A percentile compares a stretch with the other conserved stretches of the same genome.
Conservation (phyloP, 208 protist genomes). For the Wallacemonas sp. region DNA sequence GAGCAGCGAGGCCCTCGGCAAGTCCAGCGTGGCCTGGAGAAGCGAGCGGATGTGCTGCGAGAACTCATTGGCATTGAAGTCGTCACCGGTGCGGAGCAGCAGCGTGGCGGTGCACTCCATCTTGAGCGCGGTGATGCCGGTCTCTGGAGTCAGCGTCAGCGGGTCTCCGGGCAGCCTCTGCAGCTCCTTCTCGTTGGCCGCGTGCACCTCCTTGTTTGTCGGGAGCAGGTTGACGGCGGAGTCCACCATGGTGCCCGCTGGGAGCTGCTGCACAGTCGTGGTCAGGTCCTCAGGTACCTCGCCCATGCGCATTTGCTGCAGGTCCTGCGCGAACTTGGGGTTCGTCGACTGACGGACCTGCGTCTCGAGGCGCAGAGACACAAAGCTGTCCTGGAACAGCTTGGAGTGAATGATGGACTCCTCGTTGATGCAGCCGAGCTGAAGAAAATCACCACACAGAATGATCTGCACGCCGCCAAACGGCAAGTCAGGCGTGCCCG, state of each 20-base stretch:
- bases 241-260: conserved; percentile 82
- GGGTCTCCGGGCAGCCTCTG: conserved; percentile 68
- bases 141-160: conserved; percentile 70
- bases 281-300: conserved; percentile 60
- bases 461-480: conserved; percentile 95
- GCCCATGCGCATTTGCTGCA: conserved; percentile 80
- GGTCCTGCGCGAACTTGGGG: conserved; percentile 63
- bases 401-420: conserved; percentile 65
- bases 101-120: conserved; percentile 80
- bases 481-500: conserved; percentile 80
- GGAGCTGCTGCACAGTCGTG: conserved; percentile 71
- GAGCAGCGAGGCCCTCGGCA: conserved; percentile 74
- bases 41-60: conserved; percentile 71
- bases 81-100: conserved; percentile 72
- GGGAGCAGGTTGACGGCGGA: conserved; percentile 85
- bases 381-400: conserved; percentile 76
- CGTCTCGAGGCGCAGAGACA: conserved; percentile 74
- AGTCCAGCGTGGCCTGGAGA: conserved; percentile 77
- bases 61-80: conserved; percentile 77
- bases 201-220: conserved; percentile 85
- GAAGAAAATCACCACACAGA: conserved; percentile 93
- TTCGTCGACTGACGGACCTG: conserved; percentile 71
- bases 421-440: conserved; percentile 90
- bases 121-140: conserved; percentile 77
- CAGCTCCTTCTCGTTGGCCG: conserved; percentile 78